Evolutionary conservation across 116 monocot species (phyloP), one percentile per base, ranked within the genome.

Genomic region (Thalassia testudinum): DNA sequence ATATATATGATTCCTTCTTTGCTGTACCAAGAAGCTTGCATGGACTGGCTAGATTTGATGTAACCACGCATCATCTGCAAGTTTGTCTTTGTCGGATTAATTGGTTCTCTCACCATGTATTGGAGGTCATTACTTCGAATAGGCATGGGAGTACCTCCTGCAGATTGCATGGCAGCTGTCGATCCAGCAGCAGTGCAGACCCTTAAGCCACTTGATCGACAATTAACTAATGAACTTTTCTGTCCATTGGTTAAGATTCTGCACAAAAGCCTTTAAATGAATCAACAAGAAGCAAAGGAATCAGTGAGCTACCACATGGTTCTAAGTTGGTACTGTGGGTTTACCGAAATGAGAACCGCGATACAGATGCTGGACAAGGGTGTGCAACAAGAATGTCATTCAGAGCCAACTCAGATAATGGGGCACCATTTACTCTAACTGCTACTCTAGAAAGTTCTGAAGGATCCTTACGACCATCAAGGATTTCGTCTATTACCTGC

Each of bases 141-240:
- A 1, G 77, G 75, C 97, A 89, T 82, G 1, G 77, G 56, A 56
- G 70, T 73, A n/a, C 90, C 97, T 51, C 97, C 97, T 21, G 85
- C 85, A 53, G 97, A 97, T 63, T 77, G 75, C 97, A 97, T 89
- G 3, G 97, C 97, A 55, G 97, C 97, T 24, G 97, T 89, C 43
- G 97, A 99, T 58, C 97, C 90, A 20, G 86, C 74, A 48, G 90
- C 77, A 23, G 90, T 99, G 47, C 66, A 82, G 37, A 90, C 71
- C 47, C 97, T 74, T 19, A 99, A 70, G 26, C 90, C 90, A 57
- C 97, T 99, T 54, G 90, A 99, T 54, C 97, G 69, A 37, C 82
- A 82, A 43, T 99, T 74, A 15, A 86, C 62, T 52, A 95, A 59
- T 14, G 56, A 40, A 16, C 68, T 23, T 18, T 58, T 56, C 18